A percentile compares a stretch with the other conserved stretches of the same genome.
These are phyloP conservation scores for Porogramme epimiltina DNA, from an alignment of 1,284 basidiomycete species.

Conservation along the genomic window DNA sequence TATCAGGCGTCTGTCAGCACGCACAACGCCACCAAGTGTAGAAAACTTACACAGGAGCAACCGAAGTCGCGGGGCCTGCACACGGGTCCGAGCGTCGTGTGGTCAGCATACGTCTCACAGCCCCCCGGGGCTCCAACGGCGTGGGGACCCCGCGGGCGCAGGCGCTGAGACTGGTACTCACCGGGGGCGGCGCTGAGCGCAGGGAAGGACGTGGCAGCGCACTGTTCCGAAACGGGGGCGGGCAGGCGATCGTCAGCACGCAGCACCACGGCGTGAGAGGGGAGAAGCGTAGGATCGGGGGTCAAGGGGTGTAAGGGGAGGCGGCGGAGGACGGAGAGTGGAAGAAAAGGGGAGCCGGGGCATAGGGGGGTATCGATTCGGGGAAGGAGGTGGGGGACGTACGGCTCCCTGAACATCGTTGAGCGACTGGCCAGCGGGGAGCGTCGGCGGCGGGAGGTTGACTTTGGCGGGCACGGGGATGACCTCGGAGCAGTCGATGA, in stretches of 20 bases:
- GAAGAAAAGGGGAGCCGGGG: too few relatives aligned
- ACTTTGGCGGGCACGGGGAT: constrained; percentile 27
- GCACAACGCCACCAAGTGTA: too few relatives aligned
- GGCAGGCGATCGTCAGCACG: too few relatives aligned
- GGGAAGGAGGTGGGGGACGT: background rate
- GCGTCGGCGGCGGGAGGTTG: constrained; percentile 24
- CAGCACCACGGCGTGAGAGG: too few relatives aligned
- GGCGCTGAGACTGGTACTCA: background rate
- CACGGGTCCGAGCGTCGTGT: background rate
- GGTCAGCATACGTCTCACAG: background rate
- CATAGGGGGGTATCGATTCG: too few relatives aligned
- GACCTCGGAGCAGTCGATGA: constrained; percentile 39
- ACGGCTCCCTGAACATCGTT: constrained; percentile 17
- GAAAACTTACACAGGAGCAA: constrained; percentile 22
- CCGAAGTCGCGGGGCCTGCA: constrained; percentile 25
- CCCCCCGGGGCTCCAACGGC: too few relatives aligned
- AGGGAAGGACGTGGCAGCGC: constrained; percentile 6
- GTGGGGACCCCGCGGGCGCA: background rate
- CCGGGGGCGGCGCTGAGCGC: background rate
- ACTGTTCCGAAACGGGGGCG: background rate
- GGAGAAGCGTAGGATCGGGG: too few relatives aligned
- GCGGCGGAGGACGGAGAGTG: too few relatives aligned
- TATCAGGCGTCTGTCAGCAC: background rate
- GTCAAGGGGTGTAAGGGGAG: too few relatives aligned
- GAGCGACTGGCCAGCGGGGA: constrained; percentile 16